These are phyloP conservation scores for Nissolia schottii DNA, from an alignment of 306 rosid species.

Conservation along the genomic window DNA sequence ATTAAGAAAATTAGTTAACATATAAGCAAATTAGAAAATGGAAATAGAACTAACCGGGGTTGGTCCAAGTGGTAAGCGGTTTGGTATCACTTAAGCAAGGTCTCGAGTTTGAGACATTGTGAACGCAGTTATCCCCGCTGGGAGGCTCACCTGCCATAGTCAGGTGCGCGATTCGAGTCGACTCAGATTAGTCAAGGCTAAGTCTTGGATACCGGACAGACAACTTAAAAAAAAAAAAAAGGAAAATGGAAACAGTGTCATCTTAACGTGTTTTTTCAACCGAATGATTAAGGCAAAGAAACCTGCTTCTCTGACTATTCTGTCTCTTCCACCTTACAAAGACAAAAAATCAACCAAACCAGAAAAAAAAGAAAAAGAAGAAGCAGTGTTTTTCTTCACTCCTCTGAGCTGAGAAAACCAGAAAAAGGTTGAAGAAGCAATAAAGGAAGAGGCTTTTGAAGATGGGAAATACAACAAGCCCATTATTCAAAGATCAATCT, in stretches of 20 bases:
- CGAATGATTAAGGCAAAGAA: background rate
- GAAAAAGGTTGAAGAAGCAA: background rate
- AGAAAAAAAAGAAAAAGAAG: no score
- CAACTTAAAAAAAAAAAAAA: no score
- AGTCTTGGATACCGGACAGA: no score
- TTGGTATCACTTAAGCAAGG: no score
- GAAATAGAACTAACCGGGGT: no score
- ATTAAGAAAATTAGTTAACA: constrained; percentile 5
- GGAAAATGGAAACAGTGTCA: constrained; percentile 17
- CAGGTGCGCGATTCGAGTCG: no score
- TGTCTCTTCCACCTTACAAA: background rate
- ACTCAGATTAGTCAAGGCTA: no score
- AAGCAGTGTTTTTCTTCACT: background rate
- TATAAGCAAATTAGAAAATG: constrained; percentile 3
- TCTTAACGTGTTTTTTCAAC: background rate
- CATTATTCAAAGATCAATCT: constrained; percentile 45
- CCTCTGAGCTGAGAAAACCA: background rate
- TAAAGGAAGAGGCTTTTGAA: constrained; percentile 14
- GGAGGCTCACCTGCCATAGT: no score
- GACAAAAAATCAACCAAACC: background rate
- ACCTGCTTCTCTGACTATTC: background rate
- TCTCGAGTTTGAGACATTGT: no score
- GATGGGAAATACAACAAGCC: constrained; percentile 42
- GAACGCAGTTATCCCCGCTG: no score
- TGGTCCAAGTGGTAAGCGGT: no score